These are phyloP conservation scores for Hanseniaspora hatyaiensis DNA, from an alignment of 805 yeast genomes.

Conservation along the genomic window DNA sequence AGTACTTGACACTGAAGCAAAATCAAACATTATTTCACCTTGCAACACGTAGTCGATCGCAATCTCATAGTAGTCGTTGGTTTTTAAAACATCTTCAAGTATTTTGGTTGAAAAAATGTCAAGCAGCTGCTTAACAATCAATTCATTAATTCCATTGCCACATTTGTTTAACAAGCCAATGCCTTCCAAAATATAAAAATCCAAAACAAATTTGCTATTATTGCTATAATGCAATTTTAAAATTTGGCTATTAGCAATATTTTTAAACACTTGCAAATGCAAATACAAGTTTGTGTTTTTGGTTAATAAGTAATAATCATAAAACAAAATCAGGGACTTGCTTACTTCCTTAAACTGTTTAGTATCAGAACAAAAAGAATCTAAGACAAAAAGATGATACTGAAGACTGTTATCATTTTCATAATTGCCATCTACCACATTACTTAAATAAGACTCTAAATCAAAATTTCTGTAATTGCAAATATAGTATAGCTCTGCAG, in stretches of 20 bases:
- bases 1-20: not conserved
- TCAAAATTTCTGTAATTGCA: slow-evolving; percentile 8
- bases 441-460: not conserved
- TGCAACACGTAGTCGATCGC: not conserved
- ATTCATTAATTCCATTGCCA: too few species aligned
- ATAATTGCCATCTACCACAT: not conserved
- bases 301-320: not conserved
- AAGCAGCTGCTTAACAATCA: not conserved
- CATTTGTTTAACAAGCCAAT: too few species aligned
- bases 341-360: not conserved
- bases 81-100: not conserved
- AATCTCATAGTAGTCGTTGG: slow-evolving; percentile 5
- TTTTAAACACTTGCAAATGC: slow-evolving; percentile 9
- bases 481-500: slow-evolving; percentile 6
- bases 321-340: not conserved
- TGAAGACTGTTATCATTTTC: not conserved
- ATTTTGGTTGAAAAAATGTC: not conserved
- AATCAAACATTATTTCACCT: not conserved
- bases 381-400: slow-evolving; percentile 6
- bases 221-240: not conserved
- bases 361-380: not conserved
- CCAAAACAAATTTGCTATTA: too few species aligned
- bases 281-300: not conserved
- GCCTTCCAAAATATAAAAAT: too few species aligned
- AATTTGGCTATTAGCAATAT: not conserved